These are phyloP conservation scores for Cucurbita moschata DNA, from an alignment of 306 rosid species.

Conservation along the genomic window DNA sequence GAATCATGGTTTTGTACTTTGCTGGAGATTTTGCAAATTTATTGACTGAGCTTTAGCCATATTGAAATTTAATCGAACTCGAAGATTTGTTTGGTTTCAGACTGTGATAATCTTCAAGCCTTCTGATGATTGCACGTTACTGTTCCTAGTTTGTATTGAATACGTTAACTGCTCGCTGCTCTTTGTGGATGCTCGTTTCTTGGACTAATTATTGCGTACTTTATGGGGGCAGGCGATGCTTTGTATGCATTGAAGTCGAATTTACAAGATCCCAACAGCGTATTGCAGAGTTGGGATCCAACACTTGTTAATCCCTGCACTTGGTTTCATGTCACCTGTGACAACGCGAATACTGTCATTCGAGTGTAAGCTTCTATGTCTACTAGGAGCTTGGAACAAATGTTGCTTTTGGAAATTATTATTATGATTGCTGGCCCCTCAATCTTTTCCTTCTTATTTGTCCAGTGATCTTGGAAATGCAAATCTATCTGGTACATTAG, in stretches of 20 bases:
- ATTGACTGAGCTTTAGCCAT: background rate
- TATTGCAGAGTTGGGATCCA: constrained; percentile 91
- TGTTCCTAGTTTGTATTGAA: background rate
- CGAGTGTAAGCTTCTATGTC: constrained; percentile 59
- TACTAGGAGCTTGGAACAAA: background rate
- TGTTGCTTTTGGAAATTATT: background rate
- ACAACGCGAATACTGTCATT: constrained; percentile 62
- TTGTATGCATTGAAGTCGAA: constrained; percentile 63
- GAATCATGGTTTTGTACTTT: background rate
- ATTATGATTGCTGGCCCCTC: background rate
- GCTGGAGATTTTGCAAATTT: background rate
- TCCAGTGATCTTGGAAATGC: constrained; percentile 94
- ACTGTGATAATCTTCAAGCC: background rate
- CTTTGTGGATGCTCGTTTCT: background rate
- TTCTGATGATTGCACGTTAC: background rate
- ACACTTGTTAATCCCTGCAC: constrained; percentile 92
- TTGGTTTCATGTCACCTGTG: constrained; percentile 97
- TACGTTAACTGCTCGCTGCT: background rate
- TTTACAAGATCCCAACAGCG: constrained; percentile 71
- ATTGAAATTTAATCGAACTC: background rate
- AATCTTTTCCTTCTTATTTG: background rate
- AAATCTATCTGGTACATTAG: constrained; percentile 65
- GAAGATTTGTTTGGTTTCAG: background rate
- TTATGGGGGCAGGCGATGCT: constrained; percentile 60
- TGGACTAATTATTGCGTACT: background rate